Conservation (phyloP, 2,329 filamentous ascomycete species). For the Fonsecaea pugnacius region DNA sequence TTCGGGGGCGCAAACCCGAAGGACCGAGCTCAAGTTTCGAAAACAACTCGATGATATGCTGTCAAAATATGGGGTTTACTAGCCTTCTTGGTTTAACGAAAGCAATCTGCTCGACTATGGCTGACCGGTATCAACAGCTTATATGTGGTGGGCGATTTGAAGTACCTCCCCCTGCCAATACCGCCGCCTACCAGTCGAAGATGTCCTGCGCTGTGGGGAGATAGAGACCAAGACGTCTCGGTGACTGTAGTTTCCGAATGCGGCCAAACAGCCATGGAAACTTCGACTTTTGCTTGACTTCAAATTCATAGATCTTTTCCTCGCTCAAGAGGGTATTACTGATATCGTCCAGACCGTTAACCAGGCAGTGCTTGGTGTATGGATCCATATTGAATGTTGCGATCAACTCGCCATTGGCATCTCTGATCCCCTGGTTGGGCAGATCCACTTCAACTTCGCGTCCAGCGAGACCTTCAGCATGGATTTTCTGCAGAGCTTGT, state of each 20-base stretch:
- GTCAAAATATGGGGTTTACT: not conserved
- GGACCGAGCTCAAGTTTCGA: not conserved
- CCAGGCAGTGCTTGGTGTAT: constrained; percentile 23
- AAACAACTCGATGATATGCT: not conserved
- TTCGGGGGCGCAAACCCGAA: not conserved
- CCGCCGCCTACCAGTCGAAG: constrained; percentile 18
- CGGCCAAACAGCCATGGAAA: constrained; percentile 23
- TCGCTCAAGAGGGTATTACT: constrained; percentile 21
- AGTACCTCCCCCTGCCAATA: not conserved
- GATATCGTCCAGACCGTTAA: constrained; percentile 22
- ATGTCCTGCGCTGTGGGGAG: constrained; percentile 17
- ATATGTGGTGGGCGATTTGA: not conserved
- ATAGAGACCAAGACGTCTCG: constrained; percentile 16
- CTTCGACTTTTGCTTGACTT: constrained; percentile 19
- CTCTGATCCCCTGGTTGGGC: constrained; percentile 18
- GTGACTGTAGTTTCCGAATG: constrained; percentile 19
- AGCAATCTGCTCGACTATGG: not conserved
- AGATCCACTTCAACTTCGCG: constrained; percentile 18
- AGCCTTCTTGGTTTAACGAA: not conserved
- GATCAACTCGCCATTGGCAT: constrained; percentile 12
- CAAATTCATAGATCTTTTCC: constrained; percentile 23
- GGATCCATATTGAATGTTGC: constrained; percentile 18
- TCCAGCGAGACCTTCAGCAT: constrained; percentile 71
- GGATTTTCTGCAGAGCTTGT: constrained; percentile 68
- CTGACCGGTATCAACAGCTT: not conserved